Base-by-base conservation (phyloP, 1,139 yeast genomes). In the Entelexis sorbosivorans region DNA sequence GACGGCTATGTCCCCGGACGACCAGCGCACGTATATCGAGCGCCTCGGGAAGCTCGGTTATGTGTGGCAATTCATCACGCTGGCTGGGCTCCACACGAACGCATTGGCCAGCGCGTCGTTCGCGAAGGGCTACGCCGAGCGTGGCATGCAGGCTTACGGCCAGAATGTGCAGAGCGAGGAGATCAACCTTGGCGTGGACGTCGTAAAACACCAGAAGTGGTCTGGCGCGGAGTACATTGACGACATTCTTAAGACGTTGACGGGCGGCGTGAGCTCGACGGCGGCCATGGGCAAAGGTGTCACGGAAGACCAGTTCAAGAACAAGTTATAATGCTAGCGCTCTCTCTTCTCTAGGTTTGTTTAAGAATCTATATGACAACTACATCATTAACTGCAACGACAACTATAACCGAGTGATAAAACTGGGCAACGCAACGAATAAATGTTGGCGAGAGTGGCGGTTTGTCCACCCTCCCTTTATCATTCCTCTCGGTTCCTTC, bases 281-380 rank as follows among this genome's bases (percentile, higher is more conserved):
- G 95, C 96, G 60, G 97, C 97, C 53, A 89, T 89, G 97, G 97
- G 97, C 66, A 83, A 82, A 58, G 97, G 97, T 74, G 97, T 89
- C 62, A 89, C 98, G 55, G 98, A 89, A 73, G 95, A 85, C 62
- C 97, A 89, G 72, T 89, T 89, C 75, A 52, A 52, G 42, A 44
- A 29, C 17, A 54, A 54, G 47, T 32, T 54, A 4, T 54, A 48
- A 39, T 31, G n/a, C 24, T 19, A 26, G 19, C 16, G 7, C 19
- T 5, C 36, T 17, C 36, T 32, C 16, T 32, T 32, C 16, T 32
- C 16, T 32, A 14, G 17, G 22, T 32, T 32, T 42, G n/a, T n/a
- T n/a, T n/a, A n/a, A n/a, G n/a, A n/a, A 16, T 5, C 13, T 13
- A 11, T 16, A 20, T 19, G 5, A 4, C 34, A 14, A 32, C 13